Percentiles rank a stretch among this genome's conserved stretches.
Evolutionary conservation across 495 filamentous ascomycete species (phyloP).

Genomic region (Aspergillus incahuasiensis): DNA sequence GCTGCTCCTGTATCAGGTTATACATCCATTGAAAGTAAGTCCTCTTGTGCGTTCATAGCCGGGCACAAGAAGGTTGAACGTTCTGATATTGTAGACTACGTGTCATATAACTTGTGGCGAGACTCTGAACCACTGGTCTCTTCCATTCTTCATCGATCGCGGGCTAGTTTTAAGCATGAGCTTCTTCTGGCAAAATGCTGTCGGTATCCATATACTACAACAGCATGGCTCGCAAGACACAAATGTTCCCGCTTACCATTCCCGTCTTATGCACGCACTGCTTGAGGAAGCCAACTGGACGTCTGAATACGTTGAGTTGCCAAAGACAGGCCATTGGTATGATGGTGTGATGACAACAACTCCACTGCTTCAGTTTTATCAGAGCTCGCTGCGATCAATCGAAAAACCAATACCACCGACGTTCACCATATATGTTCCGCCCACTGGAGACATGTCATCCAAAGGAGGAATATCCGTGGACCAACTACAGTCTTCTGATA

Average conservation of each 20-base stretch:
- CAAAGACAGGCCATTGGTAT: conserved; percentile 50
- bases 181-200: conserved; percentile 46
- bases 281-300: conserved; percentile 34
- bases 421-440: conserved; percentile 46
- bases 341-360: conserved; percentile 44
- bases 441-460: conserved; percentile 46
- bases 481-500: conserved; percentile 42
- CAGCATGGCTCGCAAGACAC: conserved; percentile 55
- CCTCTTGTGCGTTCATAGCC: not conserved
- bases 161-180: conserved; percentile 53
- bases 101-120: conserved; percentile 55
- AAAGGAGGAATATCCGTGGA: conserved; percentile 24
- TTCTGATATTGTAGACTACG: conserved; percentile 43
- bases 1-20: conserved; percentile 56
- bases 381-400: not conserved
- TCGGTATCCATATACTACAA: conserved; percentile 51
- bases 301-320: conserved; percentile 48
- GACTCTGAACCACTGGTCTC: conserved; percentile 44
- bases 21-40: conserved; percentile 53
- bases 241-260: conserved; percentile 58
- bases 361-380: conserved; percentile 41
- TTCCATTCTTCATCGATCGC: conserved; percentile 39
- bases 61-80: not conserved
- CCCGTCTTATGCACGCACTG: conserved; percentile 47
- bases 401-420: conserved; percentile 19